Conservation (phyloP, 805 yeast species). For the Ogataea kodamae region DNA sequence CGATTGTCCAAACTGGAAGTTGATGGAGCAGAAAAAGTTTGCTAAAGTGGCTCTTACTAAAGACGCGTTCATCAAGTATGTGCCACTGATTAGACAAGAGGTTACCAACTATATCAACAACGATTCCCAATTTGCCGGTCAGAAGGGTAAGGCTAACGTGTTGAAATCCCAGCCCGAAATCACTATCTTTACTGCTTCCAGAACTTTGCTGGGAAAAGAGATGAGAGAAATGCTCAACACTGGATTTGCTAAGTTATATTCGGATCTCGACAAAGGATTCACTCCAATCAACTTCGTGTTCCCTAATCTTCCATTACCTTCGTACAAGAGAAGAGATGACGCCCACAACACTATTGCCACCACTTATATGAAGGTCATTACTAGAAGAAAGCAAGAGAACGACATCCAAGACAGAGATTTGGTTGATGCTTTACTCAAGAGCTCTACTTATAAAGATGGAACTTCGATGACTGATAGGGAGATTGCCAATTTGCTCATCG, state of each 20-base stretch:
- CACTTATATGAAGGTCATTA: constrained; percentile 78
- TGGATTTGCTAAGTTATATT: constrained; percentile 78
- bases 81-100: constrained; percentile 84
- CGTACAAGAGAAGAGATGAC: constrained; percentile 74
- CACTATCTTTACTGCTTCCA: constrained; percentile 93
- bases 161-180: constrained; percentile 88
- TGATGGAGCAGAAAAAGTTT: constrained; percentile 98
- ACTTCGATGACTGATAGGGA: constrained; percentile 91
- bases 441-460: constrained; percentile 89
- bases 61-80: constrained; percentile 79
- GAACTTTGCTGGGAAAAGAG: constrained; percentile 88
- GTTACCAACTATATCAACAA: constrained; percentile 58
- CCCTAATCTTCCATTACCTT: constrained; percentile 82
- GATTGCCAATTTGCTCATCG: constrained; percentile 89
- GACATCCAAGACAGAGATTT: constrained; percentile 84
- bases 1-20: constrained; percentile 88
- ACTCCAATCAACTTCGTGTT: constrained; percentile 94
- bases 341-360: constrained; percentile 81
- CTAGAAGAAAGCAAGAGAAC: constrained; percentile 66
- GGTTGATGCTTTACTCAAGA: constrained; percentile 80
- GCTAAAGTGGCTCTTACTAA: constrained; percentile 85
- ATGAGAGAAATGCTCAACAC: constrained; percentile 79
- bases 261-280: constrained; percentile 95
- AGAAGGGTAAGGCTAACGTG: constrained; percentile 56
- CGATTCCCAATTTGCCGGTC: constrained; percentile 46